These are phyloP conservation scores for Metrosideros polymorpha DNA, from an alignment of 441 rosid species.

Conservation along the genomic window DNA sequence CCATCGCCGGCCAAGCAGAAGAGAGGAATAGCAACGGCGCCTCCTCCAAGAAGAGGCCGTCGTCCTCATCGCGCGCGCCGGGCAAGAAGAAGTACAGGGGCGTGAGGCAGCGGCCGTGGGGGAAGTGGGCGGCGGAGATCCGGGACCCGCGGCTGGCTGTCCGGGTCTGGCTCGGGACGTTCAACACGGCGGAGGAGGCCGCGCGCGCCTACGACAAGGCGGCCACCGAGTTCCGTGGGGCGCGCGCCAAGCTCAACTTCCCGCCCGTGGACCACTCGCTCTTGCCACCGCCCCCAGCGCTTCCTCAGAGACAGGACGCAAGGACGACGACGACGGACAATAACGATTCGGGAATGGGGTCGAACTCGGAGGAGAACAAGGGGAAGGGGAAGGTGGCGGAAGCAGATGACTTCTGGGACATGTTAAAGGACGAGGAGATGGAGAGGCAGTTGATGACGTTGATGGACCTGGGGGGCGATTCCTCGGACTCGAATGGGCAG, in stretches of 20 bases:
- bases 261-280: background rate
- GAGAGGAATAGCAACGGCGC: background rate
- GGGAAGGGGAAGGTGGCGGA: slow-evolving; percentile 6
- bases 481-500: slow-evolving; percentile 28
- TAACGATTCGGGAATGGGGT: background rate
- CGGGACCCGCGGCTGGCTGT: background rate
- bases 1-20: background rate
- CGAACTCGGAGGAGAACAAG: background rate
- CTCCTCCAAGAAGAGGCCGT: background rate
- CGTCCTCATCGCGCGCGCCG: background rate
- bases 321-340: background rate
- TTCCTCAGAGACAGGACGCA: background rate
- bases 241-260: background rate
- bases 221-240: background rate
- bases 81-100: background rate
- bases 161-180: background rate
- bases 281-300: background rate
- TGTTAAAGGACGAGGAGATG: slow-evolving; percentile 20
- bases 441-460: slow-evolving; percentile 22
- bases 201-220: background rate
- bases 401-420: slow-evolving; percentile 18
- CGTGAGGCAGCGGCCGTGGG: background rate
- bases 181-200: background rate
- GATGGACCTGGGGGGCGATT: slow-evolving; percentile 29
- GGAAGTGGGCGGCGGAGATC: background rate